Evolutionary conservation across 345 rosid species (phyloP), one percentile per base, ranked within the genome.

Genomic region (Jatropha curcas): DNA sequence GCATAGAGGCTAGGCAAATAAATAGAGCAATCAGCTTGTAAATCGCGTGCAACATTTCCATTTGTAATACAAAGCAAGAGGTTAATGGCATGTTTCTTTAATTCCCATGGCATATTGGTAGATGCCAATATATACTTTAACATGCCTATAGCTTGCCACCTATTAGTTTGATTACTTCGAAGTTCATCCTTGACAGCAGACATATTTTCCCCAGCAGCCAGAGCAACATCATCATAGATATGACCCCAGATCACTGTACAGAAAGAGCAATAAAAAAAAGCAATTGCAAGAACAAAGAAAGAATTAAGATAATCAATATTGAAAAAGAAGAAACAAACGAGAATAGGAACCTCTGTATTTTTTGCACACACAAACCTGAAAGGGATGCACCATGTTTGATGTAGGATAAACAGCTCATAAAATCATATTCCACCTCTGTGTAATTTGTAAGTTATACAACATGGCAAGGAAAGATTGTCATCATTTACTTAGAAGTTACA

Each of bases 101-200:
- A 78, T 76, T 87, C 86, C 97, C 92, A 92, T 31, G 84, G 83
- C 67, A 91, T 82, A 76, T 74, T 71, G 52, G 68, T 77, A 51
- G 89, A 82, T 39, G 92, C 80, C 48, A 92, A 74, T 82, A 91
- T 48, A 79, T 86, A 79, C 82, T 82, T 91, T 74, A 88, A 73
- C 92, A 89, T 90, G 84, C 88, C 92, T 68, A 89, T 41, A 46
- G 96, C 89, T 86, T 81, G 86, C 99, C 96, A 95, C 76, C 92
- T 83, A 75, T 86, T 84, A 37, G 78, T 79, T 61, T 75, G 93
- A 74, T 81, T 81, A 69, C 57, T 82, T 80, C 57, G 82, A 76
- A 92, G 92, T 79, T 88, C 90, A 60, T 73, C 55, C 82, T 80
- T 82, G 52, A 86, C 76, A 45, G 70, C 62, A 73, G 75, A 67